Base-by-base conservation (phyloP, 2,329 filamentous ascomycete species). In the Torrubiella hemipterigena region DNA sequence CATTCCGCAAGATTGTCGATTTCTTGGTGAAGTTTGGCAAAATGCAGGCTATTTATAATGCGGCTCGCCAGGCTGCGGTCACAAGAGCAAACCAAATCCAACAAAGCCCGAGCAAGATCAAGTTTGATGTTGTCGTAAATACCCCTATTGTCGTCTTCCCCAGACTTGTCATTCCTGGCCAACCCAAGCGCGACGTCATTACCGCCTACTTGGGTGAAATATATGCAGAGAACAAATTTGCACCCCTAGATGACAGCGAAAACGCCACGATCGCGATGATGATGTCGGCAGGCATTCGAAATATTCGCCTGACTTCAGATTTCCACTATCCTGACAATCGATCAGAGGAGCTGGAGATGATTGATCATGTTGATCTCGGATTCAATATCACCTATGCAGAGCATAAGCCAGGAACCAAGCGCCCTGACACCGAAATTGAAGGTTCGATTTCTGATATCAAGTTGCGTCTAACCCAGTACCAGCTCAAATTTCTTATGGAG, bases 41-140 rank as follows among this genome's bases (percentile, higher is more conserved):
- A 58, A 99, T 99, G 91, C 91, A 98, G 56, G 89, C 91, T 15
- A 81, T 98, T 32, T 98, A 94, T 64, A 98, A 99, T 49, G 89
- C 91, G 25, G 91, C 93, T 10, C 76, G 93, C 20, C 85, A 94
- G 55, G 93, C 89, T 23, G 91, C 93, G 3, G 84, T 91, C 23
- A 89, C 83, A 38, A 87, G 95, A 53, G 93, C 91, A 8, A 93
- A 74, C 36, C 87, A 95, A 48, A 73, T 98, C 6, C 91, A 96
- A 48, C 81, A 96, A 48, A 87, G 77, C 48, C 82, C 83, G 1
- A 84, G 78, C 47, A 85, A 84, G 40, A 83, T 96, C 62, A 87
- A 93, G 50, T 95, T 95, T 35, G 91, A 98, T 47, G 73, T 98
- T 14, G 68, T 93, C 14, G 73, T 98, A 48, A 93, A 85, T 50